A percentile compares a stretch with the other conserved stretches of the same genome.
Evolutionary conservation across 1,139 yeast genomes (phyloP).

Genomic region (Debaryomyces sp.): DNA sequence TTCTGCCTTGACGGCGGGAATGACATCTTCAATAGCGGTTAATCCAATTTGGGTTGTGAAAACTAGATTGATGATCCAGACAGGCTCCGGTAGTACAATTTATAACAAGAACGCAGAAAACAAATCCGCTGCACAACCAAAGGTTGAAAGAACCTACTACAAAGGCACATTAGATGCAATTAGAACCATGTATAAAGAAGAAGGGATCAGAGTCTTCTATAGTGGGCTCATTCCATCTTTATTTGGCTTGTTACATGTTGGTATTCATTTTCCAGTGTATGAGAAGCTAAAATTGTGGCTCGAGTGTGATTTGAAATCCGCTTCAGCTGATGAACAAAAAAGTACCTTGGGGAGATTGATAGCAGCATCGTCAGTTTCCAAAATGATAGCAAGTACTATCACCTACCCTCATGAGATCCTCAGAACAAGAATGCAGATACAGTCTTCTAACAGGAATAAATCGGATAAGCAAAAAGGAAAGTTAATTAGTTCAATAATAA

Average conservation of each 20-base stretch:
- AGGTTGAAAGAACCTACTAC: slow-evolving; percentile 46
- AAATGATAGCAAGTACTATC: slow-evolving; percentile 84
- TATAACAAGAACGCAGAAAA: slow-evolving; percentile 26
- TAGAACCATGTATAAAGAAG: slow-evolving; percentile 70
- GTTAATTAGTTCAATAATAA: slow-evolving; percentile 31
- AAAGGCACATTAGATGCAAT: slow-evolving; percentile 85
- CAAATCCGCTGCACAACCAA: background rate
- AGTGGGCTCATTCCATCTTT: slow-evolving; percentile 90
- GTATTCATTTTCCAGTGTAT: slow-evolving; percentile 96
- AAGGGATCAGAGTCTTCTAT: slow-evolving; percentile 84
- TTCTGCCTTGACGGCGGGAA: slow-evolving; percentile 90
- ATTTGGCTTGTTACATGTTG: slow-evolving; percentile 90
- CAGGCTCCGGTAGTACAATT: slow-evolving; percentile 48
- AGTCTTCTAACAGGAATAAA: slow-evolving; percentile 17
- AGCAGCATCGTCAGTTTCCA: slow-evolving; percentile 77
- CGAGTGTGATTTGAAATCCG: slow-evolving; percentile 25
- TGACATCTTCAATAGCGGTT: slow-evolving; percentile 80
- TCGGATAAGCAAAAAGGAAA: slow-evolving; percentile 16
- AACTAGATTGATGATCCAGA: slow-evolving; percentile 90
- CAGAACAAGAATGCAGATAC: slow-evolving; percentile 86
- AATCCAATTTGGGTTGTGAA: slow-evolving; percentile 98
- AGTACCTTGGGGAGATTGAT: slow-evolving; percentile 49
- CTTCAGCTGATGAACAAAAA: slow-evolving; percentile 19
- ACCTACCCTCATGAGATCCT: slow-evolving; percentile 97
- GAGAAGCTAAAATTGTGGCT: slow-evolving; percentile 70